Percentiles rank a stretch among this genome's conserved stretches.
phyloP scores from a whole-genome alignment of 2,329 filamentous ascomycete species.

The Cladobotryum protrusum region DNA sequence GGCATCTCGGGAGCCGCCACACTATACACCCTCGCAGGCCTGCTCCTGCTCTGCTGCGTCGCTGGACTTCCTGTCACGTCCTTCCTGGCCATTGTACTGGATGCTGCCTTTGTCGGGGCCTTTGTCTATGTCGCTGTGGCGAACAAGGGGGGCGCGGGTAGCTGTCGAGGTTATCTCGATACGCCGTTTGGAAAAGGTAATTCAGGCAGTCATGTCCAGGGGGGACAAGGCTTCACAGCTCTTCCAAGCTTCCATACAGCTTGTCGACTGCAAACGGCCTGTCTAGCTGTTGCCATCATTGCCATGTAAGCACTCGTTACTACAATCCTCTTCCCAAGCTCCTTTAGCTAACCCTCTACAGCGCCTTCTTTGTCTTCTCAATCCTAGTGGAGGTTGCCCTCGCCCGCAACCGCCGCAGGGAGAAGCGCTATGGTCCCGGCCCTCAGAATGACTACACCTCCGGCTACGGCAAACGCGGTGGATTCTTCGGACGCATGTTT shows the following conservation, averaged over 20 bases:
- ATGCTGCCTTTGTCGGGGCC: conserved; percentile 66
- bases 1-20: conserved; percentile 70
- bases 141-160: conserved; percentile 61
- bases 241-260: conserved; percentile 46
- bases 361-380: conserved; percentile 69
- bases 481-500: conserved; percentile 31
- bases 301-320: conserved; percentile 51
- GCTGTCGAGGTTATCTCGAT: conserved; percentile 54
- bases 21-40: conserved; percentile 67
- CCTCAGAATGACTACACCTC: conserved; percentile 53
- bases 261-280: conserved; percentile 71
- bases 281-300: conserved; percentile 71
- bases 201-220: conserved; percentile 43
- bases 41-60: conserved; percentile 71
- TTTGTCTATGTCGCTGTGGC: conserved; percentile 79
- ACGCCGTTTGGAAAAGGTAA: conserved; percentile 65
- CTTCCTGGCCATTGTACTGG: conserved; percentile 65
- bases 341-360: conserved; percentile 23
- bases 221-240: conserved; percentile 39
- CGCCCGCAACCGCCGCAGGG: conserved; percentile 64
- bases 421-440: conserved; percentile 60
- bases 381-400: conserved; percentile 63
- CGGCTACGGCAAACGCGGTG: conserved; percentile 32
- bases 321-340: not conserved
- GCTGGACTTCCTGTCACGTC: conserved; percentile 70